Base-by-base conservation (phyloP, 257 asterid species). In the Cruciata laevipes region DNA sequence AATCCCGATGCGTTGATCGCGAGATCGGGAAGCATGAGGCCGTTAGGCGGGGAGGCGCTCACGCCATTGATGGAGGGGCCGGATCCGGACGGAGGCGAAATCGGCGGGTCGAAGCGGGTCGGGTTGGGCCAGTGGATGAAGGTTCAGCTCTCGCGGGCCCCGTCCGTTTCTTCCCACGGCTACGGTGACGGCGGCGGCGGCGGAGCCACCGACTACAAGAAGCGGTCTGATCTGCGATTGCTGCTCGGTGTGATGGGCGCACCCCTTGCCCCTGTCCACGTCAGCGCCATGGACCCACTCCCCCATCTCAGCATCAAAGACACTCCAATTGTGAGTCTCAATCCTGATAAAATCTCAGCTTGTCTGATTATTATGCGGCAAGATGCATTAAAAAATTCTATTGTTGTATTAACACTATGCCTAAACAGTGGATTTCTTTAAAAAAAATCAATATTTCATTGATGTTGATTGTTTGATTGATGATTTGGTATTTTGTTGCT, bases 241-340 rank as follows among this genome's bases (percentile, higher is more conserved):
- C 78, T 92, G 81, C 96, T 92, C 35, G 97, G 98, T 12, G 97
- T 89, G 16, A 87, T 92, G 98, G 97, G 97, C 21, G 97, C 97
- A 33, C 97, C 98, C 5, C 88, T 92, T 44, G 95, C 95, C 6
- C 98, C 98, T 58, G 89, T 89, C 79, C 87, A 87, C 87, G 97
- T 89, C 42, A 75, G 89, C 87, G 53, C 87, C 66, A 51, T 82
- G 64, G 97, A 92, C 69, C 96, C 96, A 16, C 57, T 85, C 73
- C 98, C 98, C 53, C 98, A 86, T 83, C 96, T 89, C 83, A 89
- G 96, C 75, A 83, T 92, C 25, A 92, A 92, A 76, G 90, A 92
- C 71, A 89, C 93, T 20, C 98, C 97, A 60, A 92, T 92, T 32
- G 98, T 92, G 76, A 67, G 81, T 47, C 55, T 47, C 55, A 47